Percentiles rank a stretch among this genome's conserved stretches.
Conservation (phyloP, 768 basidiomycete genomes). For the Tulasnella sp. region DNA sequence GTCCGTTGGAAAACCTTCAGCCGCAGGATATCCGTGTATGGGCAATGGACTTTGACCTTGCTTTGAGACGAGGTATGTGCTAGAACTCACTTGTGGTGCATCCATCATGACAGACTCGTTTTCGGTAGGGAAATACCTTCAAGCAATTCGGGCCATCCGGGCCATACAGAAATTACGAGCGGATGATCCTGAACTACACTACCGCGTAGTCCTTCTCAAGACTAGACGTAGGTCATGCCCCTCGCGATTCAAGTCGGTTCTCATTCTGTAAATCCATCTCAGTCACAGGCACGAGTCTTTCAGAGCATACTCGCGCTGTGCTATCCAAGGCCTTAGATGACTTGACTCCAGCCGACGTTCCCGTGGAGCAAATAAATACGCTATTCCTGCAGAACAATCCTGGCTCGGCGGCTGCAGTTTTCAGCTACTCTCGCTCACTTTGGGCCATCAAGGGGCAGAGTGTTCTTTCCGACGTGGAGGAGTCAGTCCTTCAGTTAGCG, state of each 20-base stretch:
- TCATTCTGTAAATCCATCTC: conserved; percentile 12
- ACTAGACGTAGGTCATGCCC: conserved; percentile 38
- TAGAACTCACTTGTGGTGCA: neutral
- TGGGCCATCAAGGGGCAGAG: conserved; percentile 36
- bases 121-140: conserved; percentile 65
- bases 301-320: conserved; percentile 43
- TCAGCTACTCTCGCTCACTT: conserved; percentile 57
- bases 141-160: conserved; percentile 62
- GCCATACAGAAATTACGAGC: conserved; percentile 47
- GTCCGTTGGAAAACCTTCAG: conserved; percentile 50
- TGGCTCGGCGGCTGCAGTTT: conserved; percentile 42
- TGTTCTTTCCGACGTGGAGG: conserved; percentile 54
- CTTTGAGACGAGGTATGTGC: conserved; percentile 63
- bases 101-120: neutral
- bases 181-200: conserved; percentile 59
- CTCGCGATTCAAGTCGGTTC: neutral
- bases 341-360: conserved; percentile 50
- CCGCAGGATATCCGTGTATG: conserved; percentile 57
- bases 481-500: conserved; percentile 44
- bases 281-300: conserved; percentile 45
- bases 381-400: conserved; percentile 65
- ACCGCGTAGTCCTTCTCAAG: conserved; percentile 59
- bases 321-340: conserved; percentile 42
- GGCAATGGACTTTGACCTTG: conserved; percentile 71
- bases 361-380: conserved; percentile 61